Percentiles rank a stretch among this genome's conserved stretches.
These are phyloP conservation scores for Thymus quinquecostatus DNA, from an alignment of 257 asterid species.

Conservation along the genomic window DNA sequence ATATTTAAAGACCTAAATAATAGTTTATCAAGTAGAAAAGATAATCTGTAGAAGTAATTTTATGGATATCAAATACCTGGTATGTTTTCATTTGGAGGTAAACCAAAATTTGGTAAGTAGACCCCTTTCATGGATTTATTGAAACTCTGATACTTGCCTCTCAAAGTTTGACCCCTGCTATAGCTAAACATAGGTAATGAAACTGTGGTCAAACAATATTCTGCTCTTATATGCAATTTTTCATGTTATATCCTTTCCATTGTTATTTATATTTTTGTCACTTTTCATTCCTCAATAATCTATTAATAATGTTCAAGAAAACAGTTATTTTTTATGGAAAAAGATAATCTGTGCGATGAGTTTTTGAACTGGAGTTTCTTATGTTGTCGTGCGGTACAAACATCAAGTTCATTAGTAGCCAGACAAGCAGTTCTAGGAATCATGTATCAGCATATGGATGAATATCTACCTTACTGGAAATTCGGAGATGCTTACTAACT, in stretches of 20 bases:
- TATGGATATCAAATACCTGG: conserved; percentile 14
- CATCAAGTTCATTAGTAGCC: conserved; percentile 14
- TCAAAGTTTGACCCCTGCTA: not conserved
- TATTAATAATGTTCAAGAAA: conserved; percentile 9
- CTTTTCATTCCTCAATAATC: conserved; percentile 16
- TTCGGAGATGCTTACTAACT: conserved; percentile 26
- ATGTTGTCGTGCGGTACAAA: conserved; percentile 11
- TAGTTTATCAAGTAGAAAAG: conserved; percentile 1
- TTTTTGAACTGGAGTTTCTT: conserved; percentile 30
- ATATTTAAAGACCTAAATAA: not conserved
- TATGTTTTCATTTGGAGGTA: conserved; percentile 10
- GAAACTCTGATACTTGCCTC: conserved; percentile 20
- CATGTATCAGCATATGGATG: conserved; percentile 17
- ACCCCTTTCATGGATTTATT: conserved; percentile 18
- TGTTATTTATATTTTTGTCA: conserved; percentile 10
- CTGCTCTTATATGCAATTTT: not conserved
- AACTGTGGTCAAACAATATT: conserved; percentile 12
- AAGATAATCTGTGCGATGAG: conserved; percentile 1
- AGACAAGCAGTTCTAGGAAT: conserved; percentile 20
- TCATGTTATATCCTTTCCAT: conserved; percentile 9
- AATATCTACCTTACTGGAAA: conserved; percentile 11
- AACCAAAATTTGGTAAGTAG: conserved; percentile 1
- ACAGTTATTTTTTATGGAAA: conserved; percentile 13
- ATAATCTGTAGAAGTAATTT: not conserved
- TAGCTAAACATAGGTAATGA: not conserved